Conservation (phyloP, 140 eudicot species). For the Cichorium intybus region DNA sequence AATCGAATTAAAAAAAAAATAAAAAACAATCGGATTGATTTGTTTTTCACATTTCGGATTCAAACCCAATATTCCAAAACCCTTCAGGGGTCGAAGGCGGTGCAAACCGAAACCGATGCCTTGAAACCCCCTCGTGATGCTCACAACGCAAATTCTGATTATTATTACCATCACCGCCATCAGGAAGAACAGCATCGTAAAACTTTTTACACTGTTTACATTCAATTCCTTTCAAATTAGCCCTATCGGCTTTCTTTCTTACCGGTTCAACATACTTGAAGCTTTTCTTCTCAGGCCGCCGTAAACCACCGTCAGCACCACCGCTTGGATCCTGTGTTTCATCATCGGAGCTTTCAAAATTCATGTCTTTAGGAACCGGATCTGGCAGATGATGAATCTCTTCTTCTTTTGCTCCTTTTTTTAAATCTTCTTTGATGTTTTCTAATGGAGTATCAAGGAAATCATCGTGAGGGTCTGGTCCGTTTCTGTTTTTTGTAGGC, state of each 20-base stretch:
- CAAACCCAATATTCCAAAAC: constrained; percentile 99
- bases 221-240: constrained; percentile 74
- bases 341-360: constrained; percentile 62
- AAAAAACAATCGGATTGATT: constrained; percentile 4
- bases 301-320: constrained; percentile 29
- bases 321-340: constrained; percentile 65
- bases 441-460: constrained; percentile 89
- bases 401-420: constrained; percentile 47
- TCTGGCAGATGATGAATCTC: constrained; percentile 36
- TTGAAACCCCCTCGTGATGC: constrained; percentile 95
- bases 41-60: constrained; percentile 80
- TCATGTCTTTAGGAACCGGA: constrained; percentile 47
- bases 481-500: constrained; percentile 74
- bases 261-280: constrained; percentile 89
- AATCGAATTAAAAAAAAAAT: neutral
- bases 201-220: constrained; percentile 94
- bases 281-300: constrained; percentile 41
- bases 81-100: constrained; percentile 99
- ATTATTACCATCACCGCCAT: constrained; percentile 29
- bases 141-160: constrained; percentile 69
- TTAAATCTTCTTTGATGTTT: constrained; percentile 57
- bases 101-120: constrained; percentile 91
- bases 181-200: constrained; percentile 89
- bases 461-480: constrained; percentile 86
- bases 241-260: constrained; percentile 83